Evolutionary conservation across 768 basidiomycete genomes (phyloP).

Genomic region (Kwoniella bestiolae): DNA sequence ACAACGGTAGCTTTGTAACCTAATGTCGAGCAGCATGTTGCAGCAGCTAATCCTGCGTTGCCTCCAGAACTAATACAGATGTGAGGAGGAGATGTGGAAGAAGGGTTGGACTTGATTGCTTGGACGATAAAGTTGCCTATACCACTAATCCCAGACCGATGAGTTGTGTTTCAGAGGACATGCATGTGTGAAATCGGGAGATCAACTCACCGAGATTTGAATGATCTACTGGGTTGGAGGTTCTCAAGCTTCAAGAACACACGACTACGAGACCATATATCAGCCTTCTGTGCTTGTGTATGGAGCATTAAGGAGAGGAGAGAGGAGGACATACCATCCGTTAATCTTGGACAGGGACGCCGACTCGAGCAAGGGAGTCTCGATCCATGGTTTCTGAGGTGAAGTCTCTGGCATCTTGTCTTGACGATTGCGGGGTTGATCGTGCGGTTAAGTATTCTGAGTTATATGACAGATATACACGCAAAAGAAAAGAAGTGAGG

Average conservation of each 20-base stretch:
- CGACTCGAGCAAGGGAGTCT: constrained; percentile 39
- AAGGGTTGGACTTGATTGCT: constrained; percentile 7
- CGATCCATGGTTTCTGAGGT: constrained; percentile 31
- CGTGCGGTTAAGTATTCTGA: no score
- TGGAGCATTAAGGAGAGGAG: background rate
- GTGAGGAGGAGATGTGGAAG: constrained; percentile 21
- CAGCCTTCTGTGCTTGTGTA: no score
- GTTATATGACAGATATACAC: no score
- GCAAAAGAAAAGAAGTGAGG: no score
- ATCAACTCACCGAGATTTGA: constrained; percentile 47
- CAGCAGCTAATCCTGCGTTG: constrained; percentile 47
- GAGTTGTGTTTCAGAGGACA: background rate
- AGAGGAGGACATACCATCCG: constrained; percentile 29
- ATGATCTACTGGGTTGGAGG: constrained; percentile 44
- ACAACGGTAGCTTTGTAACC: constrained; percentile 39
- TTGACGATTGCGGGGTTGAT: background rate
- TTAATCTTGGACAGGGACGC: constrained; percentile 28
- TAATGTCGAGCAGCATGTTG: constrained; percentile 24
- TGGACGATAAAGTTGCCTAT: constrained; percentile 36
- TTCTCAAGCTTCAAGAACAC: constrained; percentile 47
- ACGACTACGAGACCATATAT: no score
- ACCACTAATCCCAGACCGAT: constrained; percentile 16
- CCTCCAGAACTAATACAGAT: constrained; percentile 45
- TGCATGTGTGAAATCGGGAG: background rate
- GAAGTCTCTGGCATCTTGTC: constrained; percentile 7